Evolutionary conservation across 805 yeast genomes (phyloP), one percentile per base, ranked within the genome.

Genomic region (Cyberlindnera mississippiensis): DNA sequence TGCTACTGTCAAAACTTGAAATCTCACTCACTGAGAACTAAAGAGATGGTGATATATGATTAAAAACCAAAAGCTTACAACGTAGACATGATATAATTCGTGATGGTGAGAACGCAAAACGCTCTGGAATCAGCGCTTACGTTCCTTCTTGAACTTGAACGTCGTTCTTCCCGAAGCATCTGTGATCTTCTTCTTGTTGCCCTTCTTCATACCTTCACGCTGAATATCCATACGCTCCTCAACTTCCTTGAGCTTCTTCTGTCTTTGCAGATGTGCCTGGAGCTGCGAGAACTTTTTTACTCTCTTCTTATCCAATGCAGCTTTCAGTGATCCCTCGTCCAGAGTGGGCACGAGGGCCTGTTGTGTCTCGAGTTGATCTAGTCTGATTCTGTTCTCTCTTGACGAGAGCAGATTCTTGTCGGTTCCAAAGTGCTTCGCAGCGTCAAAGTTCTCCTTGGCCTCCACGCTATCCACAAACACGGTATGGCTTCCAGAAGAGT

Each of bases 201-300:
- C 98, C 51, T 81, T 84, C 61, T 87, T 87, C 96, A 91, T 88
- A 41, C 89, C 73, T 57, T 90, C 95, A 47, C 85, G 78, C 55
- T 89, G 95, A 42, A 76, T 54, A 42, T 84, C 85, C 79, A 90
- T 79, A 55, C 80, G 76, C 32, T 72, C 72, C 56, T 87, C 83
- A 14, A 91, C 85, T 38, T 73, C 73, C 38, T 70, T 68, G 50
- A 91, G 71, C 62, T 89, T 78, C 40, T 71, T 65, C 47, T 80
- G 85, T 53, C 96, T 76, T 50, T 83, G 81, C 55, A 86, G 61
- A 44, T 89, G 76, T 44, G 71, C 72, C 57, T 85, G 76, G 40
- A 87, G 66, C 32, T 73, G 63, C 51, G 78, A 72, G 49, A 73
- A 78, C 51, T 78, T 78, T 53, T 79, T 78, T 37, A 83, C 61